A percentile compares a stretch with the other conserved stretches of the same genome.
phyloP scores from a whole-genome alignment of 176 grass and related monocot genomes.

The Phoenix dactylifera region DNA sequence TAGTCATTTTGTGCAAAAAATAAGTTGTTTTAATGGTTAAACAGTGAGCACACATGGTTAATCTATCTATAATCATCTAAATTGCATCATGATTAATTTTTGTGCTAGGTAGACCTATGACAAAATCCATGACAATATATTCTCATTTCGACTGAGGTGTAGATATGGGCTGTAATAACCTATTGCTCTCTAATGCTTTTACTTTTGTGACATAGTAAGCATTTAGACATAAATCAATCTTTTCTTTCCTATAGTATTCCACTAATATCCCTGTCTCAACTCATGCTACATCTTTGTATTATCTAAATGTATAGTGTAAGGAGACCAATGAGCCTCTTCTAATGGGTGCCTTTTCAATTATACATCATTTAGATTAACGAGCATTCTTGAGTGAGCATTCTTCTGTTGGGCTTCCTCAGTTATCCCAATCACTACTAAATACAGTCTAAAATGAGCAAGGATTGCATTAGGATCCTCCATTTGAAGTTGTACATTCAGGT shows the following conservation, averaged over 20 bases:
- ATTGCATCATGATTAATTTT: background rate
- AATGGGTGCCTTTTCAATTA: background rate
- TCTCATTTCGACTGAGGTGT: background rate
- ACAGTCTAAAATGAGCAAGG: no score
- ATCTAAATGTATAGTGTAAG: background rate
- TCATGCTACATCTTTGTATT: background rate
- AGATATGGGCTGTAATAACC: background rate
- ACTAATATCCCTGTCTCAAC: background rate
- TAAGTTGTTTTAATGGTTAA: background rate
- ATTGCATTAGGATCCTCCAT: no score
- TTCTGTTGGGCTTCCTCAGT: no score
- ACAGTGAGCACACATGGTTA: background rate
- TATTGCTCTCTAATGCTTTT: background rate
- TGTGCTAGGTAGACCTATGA: background rate
- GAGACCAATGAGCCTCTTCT: background rate
- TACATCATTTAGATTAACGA: background rate
- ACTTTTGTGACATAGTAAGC: background rate
- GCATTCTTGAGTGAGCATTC: no score
- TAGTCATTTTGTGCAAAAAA: background rate
- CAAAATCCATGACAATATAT: background rate
- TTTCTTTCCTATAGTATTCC: background rate
- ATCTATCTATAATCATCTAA: background rate
- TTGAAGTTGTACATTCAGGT: no score
- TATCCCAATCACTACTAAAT: no score
- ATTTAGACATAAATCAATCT: background rate